Percentiles rank a stretch among this genome's conserved stretches.
These are phyloP conservation scores for Sextonia rubra DNA, from an alignment of 164 flowering plant genomes.

Conservation along the genomic window DNA sequence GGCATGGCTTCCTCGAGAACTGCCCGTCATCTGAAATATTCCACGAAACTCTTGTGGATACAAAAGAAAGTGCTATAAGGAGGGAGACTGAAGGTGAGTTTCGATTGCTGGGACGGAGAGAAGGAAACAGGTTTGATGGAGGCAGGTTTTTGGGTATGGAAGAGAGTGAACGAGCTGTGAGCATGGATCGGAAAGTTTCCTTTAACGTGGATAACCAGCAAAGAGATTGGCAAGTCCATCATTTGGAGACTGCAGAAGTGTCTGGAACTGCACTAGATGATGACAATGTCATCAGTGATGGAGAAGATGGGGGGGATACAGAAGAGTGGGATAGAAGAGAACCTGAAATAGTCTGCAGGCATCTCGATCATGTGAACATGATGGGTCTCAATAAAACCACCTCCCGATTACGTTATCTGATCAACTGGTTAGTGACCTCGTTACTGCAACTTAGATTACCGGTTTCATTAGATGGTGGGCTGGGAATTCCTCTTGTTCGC, in stretches of 20 bases:
- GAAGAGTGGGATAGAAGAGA: slow-evolving; percentile 48
- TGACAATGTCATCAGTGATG: slow-evolving; percentile 38
- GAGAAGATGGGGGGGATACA: slow-evolving; percentile 42
- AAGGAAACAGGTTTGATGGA: slow-evolving; percentile 41
- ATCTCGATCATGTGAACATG: slow-evolving; percentile 68
- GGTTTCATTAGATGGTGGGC: slow-evolving; percentile 23
- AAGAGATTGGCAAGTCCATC: slow-evolving; percentile 36
- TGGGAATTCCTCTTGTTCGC: slow-evolving; percentile 36
- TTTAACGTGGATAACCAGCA: slow-evolving; percentile 50
- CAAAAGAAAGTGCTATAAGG: slow-evolving; percentile 66
- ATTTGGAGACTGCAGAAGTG: slow-evolving; percentile 56
- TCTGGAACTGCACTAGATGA: slow-evolving; percentile 50
- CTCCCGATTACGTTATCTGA: slow-evolving; percentile 47
- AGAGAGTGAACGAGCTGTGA: slow-evolving; percentile 48
- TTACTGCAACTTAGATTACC: slow-evolving; percentile 55
- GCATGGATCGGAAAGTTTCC: slow-evolving; percentile 75
- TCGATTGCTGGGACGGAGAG: slow-evolving; percentile 62
- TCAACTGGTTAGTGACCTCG: slow-evolving; percentile 80
- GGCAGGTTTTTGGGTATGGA: slow-evolving; percentile 74
- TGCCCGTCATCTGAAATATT: slow-evolving; percentile 29
- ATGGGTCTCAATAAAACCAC: slow-evolving; percentile 65
- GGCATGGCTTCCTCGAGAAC: slow-evolving; percentile 15
- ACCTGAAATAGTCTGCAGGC: slow-evolving; percentile 49
- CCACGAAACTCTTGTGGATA: slow-evolving; percentile 28
- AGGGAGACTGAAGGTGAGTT: slow-evolving; percentile 99